Percentiles rank a stretch among this genome's conserved stretches.
Evolutionary conservation across 1,284 basidiomycete genomes (phyloP).

Genomic region (Abortiporus biennis): DNA sequence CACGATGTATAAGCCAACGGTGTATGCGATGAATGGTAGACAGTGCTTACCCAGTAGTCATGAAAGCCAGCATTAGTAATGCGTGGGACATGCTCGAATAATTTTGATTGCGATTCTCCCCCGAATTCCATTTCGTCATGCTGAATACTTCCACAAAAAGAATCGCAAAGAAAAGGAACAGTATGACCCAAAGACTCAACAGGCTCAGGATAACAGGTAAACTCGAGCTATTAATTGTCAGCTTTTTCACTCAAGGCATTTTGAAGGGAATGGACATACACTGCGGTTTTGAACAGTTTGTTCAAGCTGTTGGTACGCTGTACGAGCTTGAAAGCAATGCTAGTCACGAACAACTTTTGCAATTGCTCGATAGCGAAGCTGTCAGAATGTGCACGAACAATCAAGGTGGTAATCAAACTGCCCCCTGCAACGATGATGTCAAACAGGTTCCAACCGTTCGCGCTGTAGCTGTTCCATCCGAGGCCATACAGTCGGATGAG

Average conservation of each 20-base stretch:
- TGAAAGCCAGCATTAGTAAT: conserved; percentile 81
- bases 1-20: background rate
- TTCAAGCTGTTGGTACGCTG: conserved; percentile 88
- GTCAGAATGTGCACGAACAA: conserved; percentile 55
- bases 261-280: conserved; percentile 53
- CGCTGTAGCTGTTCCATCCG: conserved; percentile 78
- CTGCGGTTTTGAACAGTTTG: conserved; percentile 94
- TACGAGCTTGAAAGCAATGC: conserved; percentile 91
- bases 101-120: conserved; percentile 72
- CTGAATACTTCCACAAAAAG: conserved; percentile 91
- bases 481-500: conserved; percentile 77
- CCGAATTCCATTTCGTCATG: conserved; percentile 81
- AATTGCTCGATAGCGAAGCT: conserved; percentile 63
- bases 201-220: conserved; percentile 85
- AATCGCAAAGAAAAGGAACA: conserved; percentile 93
- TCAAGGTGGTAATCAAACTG: conserved; percentile 80
- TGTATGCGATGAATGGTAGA: conserved; percentile 1
- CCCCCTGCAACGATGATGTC: conserved; percentile 83
- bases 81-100: conserved; percentile 79
- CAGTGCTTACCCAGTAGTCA: conserved; percentile 60
- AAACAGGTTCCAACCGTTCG: conserved; percentile 92
- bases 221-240: conserved; percentile 57
- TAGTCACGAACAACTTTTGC: conserved; percentile 93
- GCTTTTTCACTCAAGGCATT: conserved; percentile 6
- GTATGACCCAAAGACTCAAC: conserved; percentile 83